phyloP scores from a whole-genome alignment of 2,329 filamentous ascomycete species.

The Ophiostoma quercus region DNA sequence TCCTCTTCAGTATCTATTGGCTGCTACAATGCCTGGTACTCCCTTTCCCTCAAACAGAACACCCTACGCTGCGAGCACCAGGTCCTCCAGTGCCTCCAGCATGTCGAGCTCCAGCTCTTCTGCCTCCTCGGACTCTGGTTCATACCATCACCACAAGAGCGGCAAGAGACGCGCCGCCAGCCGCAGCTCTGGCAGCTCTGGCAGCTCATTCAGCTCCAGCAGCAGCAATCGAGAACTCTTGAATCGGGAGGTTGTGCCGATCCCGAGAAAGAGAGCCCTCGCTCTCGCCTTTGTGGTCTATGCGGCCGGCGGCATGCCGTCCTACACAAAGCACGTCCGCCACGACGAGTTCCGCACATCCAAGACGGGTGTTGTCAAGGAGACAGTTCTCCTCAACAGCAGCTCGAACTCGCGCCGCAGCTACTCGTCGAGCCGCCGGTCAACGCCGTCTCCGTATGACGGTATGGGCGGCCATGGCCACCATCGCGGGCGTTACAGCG shows the following conservation, averaged over 20 bases:
- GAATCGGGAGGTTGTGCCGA: not conserved
- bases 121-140: not conserved
- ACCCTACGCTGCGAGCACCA: not conserved
- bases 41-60: not conserved
- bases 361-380: not conserved
- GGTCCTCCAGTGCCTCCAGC: not conserved
- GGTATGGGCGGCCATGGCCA: not conserved
- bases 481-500: not conserved
- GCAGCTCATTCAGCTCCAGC: not conserved
- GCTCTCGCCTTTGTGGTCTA: not conserved
- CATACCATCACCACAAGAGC: not conserved
- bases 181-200: not conserved
- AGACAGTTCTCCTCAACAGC: constrained; percentile 5
- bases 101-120: not conserved
- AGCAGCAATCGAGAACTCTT: not conserved
- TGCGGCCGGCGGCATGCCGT: not conserved
- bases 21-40: not conserved
- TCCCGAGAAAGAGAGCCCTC: not conserved
- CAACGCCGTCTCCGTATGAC: not conserved
- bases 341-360: not conserved
- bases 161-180: not conserved
- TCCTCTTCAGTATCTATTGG: not conserved
- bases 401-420: not conserved
- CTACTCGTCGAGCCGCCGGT: not conserved
- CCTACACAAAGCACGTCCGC: not conserved